Evolutionary conservation across 352 stramenopile genomes (phyloP).

Genomic region (Phytophthora ramorum): DNA sequence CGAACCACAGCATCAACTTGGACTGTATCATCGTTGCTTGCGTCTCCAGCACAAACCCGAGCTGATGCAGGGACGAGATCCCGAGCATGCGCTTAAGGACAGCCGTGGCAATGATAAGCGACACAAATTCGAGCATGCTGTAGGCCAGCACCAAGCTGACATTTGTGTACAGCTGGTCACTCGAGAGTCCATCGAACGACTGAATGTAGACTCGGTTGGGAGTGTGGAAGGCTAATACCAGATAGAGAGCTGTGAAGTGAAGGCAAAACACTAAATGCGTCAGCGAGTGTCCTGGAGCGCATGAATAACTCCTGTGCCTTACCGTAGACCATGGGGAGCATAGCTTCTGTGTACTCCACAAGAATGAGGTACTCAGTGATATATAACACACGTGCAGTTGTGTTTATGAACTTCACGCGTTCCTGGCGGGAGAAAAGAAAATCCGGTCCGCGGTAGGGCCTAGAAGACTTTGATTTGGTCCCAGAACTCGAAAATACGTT

Average conservation of each 20-base stretch:
- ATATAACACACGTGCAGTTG: slow-evolving; percentile 35
- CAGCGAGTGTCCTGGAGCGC: too few species aligned
- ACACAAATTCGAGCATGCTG: neutral
- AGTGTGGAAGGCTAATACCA: neutral
- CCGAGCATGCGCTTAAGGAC: neutral
- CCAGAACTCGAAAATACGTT: neutral
- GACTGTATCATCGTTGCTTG: neutral
- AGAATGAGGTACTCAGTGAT: neutral
- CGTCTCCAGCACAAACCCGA: neutral
- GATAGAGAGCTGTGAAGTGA: neutral
- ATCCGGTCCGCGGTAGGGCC: neutral
- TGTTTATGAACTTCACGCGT: slow-evolving; percentile 28
- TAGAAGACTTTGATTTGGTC: neutral
- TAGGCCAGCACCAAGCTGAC: neutral
- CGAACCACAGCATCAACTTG: neutral
- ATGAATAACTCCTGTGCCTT: neutral
- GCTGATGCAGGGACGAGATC: neutral
- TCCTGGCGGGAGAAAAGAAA: slow-evolving; percentile 14
- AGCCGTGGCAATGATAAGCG: neutral
- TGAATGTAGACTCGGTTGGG: neutral
- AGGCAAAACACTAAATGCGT: neutral
- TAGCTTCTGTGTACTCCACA: neutral
- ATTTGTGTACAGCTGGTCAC: neutral
- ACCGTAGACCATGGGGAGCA: neutral
- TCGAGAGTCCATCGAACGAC: neutral